Conservation (phyloP, 257 asterid genomes). For the Mitragyna speciosa region DNA sequence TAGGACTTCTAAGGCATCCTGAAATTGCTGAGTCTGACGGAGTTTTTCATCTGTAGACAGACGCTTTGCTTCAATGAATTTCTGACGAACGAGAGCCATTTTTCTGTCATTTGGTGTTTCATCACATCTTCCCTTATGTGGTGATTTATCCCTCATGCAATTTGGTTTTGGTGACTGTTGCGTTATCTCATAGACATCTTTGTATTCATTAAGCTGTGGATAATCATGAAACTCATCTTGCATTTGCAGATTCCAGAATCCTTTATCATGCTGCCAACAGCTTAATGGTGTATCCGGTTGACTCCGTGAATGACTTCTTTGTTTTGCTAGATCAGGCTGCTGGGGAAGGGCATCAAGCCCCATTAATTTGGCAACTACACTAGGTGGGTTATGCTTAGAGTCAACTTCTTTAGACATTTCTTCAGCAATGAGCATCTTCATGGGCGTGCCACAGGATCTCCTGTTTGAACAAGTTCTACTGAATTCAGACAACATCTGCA, state of each 20-base stretch:
- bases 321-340: conserved; percentile 48
- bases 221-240: conserved; percentile 37
- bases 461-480: conserved; percentile 44
- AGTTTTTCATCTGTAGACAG: conserved; percentile 75
- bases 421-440: conserved; percentile 89
- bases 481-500: conserved; percentile 58
- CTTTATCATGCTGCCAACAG: conserved; percentile 68
- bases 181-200: conserved; percentile 70
- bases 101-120: conserved; percentile 47
- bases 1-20: conserved; percentile 82
- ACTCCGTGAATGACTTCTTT: conserved; percentile 55
- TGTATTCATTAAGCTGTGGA: conserved; percentile 49
- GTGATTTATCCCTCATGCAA: conserved; percentile 33
- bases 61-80: conserved; percentile 86
- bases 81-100: conserved; percentile 88
- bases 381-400: conserved; percentile 58
- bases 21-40: conserved; percentile 81
- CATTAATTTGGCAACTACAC: conserved; percentile 93
- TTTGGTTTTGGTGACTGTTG: conserved; percentile 46
- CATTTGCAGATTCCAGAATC: conserved; percentile 33
- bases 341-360: conserved; percentile 93
- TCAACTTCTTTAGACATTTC: conserved; percentile 89
- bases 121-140: conserved; percentile 48
- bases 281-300: conserved; percentile 61
- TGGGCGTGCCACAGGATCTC: conserved; percentile 65